These are phyloP conservation scores for Bruguiera sexangula DNA, from an alignment of 345 rosid species.

Conservation along the genomic window DNA sequence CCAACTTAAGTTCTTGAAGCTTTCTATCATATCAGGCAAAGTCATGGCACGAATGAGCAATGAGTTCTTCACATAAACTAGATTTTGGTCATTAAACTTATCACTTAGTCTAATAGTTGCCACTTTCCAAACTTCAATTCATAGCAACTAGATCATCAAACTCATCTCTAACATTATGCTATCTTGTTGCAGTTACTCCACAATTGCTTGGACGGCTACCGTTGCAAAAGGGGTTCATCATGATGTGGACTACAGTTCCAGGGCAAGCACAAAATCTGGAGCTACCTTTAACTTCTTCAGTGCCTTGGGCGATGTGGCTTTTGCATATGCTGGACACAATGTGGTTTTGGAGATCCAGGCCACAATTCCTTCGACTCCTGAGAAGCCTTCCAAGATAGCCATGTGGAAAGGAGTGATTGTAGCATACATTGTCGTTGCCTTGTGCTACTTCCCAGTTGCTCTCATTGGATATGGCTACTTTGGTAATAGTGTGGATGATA, in stretches of 20 bases:
- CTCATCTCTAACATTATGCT: not conserved
- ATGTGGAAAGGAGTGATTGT: slow-evolving; percentile 87
- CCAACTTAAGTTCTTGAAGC: not conserved
- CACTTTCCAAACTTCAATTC: not conserved
- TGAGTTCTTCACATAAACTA: no score
- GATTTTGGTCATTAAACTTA: no score
- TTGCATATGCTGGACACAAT: slow-evolving; percentile 83
- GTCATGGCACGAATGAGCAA: no score
- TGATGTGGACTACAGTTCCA: slow-evolving; percentile 50
- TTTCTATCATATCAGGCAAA: no score
- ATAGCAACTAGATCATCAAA: not conserved
- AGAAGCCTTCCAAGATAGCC: slow-evolving; percentile 64
- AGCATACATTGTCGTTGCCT: slow-evolving; percentile 62
- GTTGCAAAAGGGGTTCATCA: slow-evolving; percentile 41
- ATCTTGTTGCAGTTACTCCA: slow-evolving; percentile 50
- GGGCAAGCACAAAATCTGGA: slow-evolving; percentile 33
- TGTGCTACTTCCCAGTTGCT: slow-evolving; percentile 86
- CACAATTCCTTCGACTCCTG: slow-evolving; percentile 84
- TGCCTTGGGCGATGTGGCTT: slow-evolving; percentile 71
- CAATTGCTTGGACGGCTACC: slow-evolving; percentile 64
- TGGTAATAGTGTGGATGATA: slow-evolving; percentile 63
- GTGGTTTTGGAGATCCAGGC: slow-evolving; percentile 93
- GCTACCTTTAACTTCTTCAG: slow-evolving; percentile 51
- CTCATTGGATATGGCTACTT: slow-evolving; percentile 50
- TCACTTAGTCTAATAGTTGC: no score